A percentile compares a stretch with the other conserved stretches of the same genome.
phyloP scores from a whole-genome alignment of 257 asterid species.

The Nicotiana knightiana region DNA sequence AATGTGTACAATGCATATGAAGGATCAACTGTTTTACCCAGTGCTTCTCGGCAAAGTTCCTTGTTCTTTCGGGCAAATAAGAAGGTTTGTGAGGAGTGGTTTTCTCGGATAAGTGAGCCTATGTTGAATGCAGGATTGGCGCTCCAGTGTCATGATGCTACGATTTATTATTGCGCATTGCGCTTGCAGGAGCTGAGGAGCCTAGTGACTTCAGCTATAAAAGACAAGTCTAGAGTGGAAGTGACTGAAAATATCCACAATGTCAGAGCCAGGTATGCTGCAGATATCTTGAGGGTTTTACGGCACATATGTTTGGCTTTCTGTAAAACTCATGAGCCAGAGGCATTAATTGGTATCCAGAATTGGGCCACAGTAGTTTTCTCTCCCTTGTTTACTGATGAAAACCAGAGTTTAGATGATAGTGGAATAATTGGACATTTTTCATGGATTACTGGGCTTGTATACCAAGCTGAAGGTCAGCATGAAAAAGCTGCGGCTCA shows the following conservation, averaged over 20 bases:
- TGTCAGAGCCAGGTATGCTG: constrained; percentile 57
- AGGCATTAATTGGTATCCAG: constrained; percentile 75
- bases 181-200: constrained; percentile 69
- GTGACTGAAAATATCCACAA: constrained; percentile 52
- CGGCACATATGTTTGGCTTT: constrained; percentile 66
- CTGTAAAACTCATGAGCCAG: constrained; percentile 73
- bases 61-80: constrained; percentile 91
- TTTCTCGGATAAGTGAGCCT: constrained; percentile 96
- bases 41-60: constrained; percentile 75
- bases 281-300: constrained; percentile 60
- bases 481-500: constrained; percentile 97
- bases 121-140: constrained; percentile 99
- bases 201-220: constrained; percentile 49
- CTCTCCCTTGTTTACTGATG: constrained; percentile 66
- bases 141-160: constrained; percentile 84
- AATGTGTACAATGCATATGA: constrained; percentile 96
- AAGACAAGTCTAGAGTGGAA: constrained; percentile 64
- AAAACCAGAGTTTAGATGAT: constrained; percentile 40
- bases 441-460: constrained; percentile 94
- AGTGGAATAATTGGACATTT: constrained; percentile 43
- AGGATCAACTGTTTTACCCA: constrained; percentile 79
- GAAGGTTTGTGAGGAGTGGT: constrained; percentile 99
- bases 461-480: constrained; percentile 81
- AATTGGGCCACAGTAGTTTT: constrained; percentile 74
- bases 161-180: constrained; percentile 68